Conservation (phyloP, 1,284 basidiomycete species). For the Papiliotrema fonsecae region DNA sequence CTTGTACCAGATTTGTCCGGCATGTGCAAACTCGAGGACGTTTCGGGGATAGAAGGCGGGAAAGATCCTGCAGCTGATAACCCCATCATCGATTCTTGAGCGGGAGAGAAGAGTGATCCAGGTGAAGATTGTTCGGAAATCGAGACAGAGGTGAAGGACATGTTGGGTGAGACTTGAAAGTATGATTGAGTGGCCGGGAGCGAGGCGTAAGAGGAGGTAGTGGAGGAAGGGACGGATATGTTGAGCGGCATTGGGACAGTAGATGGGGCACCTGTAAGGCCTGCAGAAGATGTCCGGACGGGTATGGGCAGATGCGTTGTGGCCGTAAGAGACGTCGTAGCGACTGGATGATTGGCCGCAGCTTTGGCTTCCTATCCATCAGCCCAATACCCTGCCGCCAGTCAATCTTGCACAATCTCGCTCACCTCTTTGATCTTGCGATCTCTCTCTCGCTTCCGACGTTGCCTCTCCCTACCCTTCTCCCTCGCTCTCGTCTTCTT, state of each 20-base stretch:
- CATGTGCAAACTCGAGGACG: neutral
- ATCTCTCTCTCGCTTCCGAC: slow-evolving; percentile 29
- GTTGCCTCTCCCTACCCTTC: slow-evolving; percentile 16
- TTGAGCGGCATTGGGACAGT: slow-evolving; percentile 6
- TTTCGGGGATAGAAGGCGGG: neutral
- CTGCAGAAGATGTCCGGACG: neutral
- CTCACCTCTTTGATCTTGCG: slow-evolving; percentile 26
- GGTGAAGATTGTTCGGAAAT: slow-evolving; percentile 25
- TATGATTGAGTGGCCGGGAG: slow-evolving; percentile 13
- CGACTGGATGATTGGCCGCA: neutral
- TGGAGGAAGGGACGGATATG: slow-evolving; percentile 22
- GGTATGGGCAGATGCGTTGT: slow-evolving; percentile 8
- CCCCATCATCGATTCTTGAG: no score
- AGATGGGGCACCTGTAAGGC: neutral
- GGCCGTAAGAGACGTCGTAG: slow-evolving; percentile 1
- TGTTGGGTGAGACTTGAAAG: slow-evolving; percentile 15
- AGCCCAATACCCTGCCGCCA: neutral
- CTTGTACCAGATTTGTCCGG: neutral
- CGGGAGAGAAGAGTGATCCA: slow-evolving; percentile 15
- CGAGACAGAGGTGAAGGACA: slow-evolving; percentile 10
- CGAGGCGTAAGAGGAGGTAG: slow-evolving; percentile 20
- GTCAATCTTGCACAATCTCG: no score
- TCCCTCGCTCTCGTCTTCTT: slow-evolving; percentile 14
- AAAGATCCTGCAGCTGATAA: no score
- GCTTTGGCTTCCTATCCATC: slow-evolving; percentile 7